A percentile compares a stretch with the other conserved stretches of the same genome.
phyloP scores from a whole-genome alignment of 495 filamentous ascomycete species.

The Tricharina praecox region DNA sequence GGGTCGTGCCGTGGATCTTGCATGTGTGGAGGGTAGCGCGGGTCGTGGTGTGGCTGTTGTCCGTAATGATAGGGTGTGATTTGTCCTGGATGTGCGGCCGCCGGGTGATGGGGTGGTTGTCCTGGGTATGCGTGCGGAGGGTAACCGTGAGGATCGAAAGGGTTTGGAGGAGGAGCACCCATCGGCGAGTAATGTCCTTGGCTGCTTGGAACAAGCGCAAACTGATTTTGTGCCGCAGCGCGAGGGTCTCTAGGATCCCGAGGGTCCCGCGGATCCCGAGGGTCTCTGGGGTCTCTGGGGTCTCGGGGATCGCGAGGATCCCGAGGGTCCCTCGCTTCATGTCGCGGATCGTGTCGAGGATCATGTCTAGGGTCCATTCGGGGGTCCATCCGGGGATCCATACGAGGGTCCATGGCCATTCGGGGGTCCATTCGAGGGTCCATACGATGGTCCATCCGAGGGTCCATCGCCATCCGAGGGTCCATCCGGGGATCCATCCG shows the following conservation, averaged over 20 bases:
- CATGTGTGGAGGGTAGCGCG: constrained; percentile 8
- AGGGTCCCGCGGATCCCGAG: constrained; percentile 7
- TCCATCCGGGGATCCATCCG: constrained; percentile 4
- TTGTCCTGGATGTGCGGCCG: not conserved
- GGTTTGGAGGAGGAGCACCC: constrained; percentile 8
- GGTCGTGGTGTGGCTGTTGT: constrained; percentile 12
- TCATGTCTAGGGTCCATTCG: constrained; percentile 9
- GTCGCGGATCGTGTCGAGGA: constrained; percentile 3
- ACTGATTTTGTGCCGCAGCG: constrained; percentile 15
- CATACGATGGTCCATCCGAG: constrained; percentile 6
- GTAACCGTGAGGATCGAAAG: constrained; percentile 17
- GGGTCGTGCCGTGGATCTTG: constrained; percentile 8
- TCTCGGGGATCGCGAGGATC: too few species aligned
- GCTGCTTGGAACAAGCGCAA: constrained; percentile 18
- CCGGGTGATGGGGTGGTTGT: constrained; percentile 2
- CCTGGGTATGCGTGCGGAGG: constrained; percentile 5
- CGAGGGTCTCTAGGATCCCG: constrained; percentile 9
- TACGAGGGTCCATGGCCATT: constrained; percentile 4
- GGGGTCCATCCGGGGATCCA: constrained; percentile 8
- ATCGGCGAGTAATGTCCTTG: not conserved
- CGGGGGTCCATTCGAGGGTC: constrained; percentile 7
- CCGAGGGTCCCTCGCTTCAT: too few species aligned
- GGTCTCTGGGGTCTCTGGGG: too few species aligned
- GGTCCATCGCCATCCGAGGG: constrained; percentile 9
- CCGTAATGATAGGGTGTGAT: constrained; percentile 9